Base-by-base conservation (phyloP, 2,329 filamentous ascomycete species). In the Stachybotrys echinatus region DNA sequence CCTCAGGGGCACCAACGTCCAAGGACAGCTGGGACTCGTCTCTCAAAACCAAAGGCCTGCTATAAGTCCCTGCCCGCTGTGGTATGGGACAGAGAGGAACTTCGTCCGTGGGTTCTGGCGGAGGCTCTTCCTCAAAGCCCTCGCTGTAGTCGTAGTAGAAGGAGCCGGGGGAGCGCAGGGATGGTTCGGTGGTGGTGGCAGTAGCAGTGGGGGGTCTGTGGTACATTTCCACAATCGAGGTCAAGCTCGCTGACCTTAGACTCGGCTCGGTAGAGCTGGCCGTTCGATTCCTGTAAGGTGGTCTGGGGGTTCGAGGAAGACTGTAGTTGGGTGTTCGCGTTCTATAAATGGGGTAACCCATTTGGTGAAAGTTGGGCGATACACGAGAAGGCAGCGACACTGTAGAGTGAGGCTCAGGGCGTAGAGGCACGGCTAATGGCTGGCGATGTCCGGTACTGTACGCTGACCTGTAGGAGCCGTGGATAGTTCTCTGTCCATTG, bases 71-170 rank as follows among this genome's bases (percentile, higher is more conserved):
- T n/a, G 52, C 51, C 45, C 63, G 58, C 31, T 58, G 55, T 5
- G 60, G 63, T 31, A 64, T 61, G 4, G 70, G 69, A 6, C 62
- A 65, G 10, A 69, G 48, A 17, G 67, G 60, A 18, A 56, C 48
- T 12, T 47, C 49, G 23, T 53, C 34, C 4, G 56, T 50, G 5
- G 51, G 38, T 7, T 56, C 45, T 6, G 46, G 56, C 23, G 58
- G 51, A 19, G 52, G 50, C 18, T 58, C 61, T 42, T 59, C 65
- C 18, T 77, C 73, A 47, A 79, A 79, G 3, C 70, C 72, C 54
- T 80, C 77, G 18, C 68, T 74, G 56, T 80, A 80, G 56, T 80
- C 77, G 53, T 80, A 79, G 56, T 78, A 80, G 38, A 73, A 67
- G 42, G 73, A 65, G 51, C 67, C 58, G 34, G 56, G 50, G 43